Conservation (phyloP, 768 basidiomycete species). For the Cystofilobasidium bisporidii region DNA sequence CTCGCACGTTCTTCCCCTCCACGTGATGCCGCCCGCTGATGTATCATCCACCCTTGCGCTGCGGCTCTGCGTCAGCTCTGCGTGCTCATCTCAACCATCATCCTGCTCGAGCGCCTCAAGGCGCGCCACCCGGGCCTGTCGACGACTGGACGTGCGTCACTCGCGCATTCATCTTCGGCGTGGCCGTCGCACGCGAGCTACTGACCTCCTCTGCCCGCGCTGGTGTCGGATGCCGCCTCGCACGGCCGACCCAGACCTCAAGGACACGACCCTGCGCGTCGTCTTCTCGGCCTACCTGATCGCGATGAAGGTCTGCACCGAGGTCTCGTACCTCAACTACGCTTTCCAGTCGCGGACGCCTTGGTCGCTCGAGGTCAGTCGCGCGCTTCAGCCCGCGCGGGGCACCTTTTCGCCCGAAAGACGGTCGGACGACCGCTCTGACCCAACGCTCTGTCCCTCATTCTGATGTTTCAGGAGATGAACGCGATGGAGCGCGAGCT, state of each 20-base stretch:
- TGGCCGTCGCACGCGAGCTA: background rate
- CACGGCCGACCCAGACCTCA: background rate
- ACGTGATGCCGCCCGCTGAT: background rate
- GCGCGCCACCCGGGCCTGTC: background rate
- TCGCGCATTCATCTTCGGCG: background rate
- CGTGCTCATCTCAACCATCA: slow-evolving; percentile 7
- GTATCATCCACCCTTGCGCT: background rate
- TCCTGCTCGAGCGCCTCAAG: slow-evolving; percentile 11
- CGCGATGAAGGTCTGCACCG: slow-evolving; percentile 12
- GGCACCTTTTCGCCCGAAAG: too few relatives aligned
- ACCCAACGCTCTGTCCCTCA: too few relatives aligned
- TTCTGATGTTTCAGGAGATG: too few relatives aligned
- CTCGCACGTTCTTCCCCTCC: too few relatives aligned
- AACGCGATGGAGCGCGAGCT: slow-evolving; percentile 19
- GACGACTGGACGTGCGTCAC: background rate
- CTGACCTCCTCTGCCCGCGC: background rate
- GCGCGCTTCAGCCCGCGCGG: background rate
- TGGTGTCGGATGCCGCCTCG: too few relatives aligned
- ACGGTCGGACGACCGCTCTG: too few relatives aligned
- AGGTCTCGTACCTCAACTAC: slow-evolving; percentile 3
- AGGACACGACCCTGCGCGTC: slow-evolving; percentile 10
- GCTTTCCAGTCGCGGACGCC: slow-evolving; percentile 2
- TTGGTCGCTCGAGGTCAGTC: background rate
- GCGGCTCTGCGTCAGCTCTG: too few relatives aligned
- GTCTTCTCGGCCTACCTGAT: slow-evolving; percentile 18